Conservation (phyloP, 2,329 filamentous ascomycete species). For the Pyrenophora teres region DNA sequence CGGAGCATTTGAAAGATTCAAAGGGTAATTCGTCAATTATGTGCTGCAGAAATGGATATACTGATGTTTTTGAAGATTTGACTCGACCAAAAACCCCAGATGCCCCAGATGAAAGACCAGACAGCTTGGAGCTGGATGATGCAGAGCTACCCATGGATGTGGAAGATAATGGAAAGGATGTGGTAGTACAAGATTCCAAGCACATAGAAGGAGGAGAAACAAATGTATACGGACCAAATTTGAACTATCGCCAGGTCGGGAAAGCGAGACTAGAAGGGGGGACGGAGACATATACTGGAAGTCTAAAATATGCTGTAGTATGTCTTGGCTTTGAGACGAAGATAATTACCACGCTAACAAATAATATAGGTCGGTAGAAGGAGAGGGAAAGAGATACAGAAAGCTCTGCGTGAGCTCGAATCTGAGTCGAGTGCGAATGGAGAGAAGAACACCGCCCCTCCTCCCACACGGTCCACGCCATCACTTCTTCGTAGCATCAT, state of each 20-base stretch:
- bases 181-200: slow-evolving; percentile 1
- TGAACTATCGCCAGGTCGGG: neutral
- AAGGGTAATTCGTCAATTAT: neutral
- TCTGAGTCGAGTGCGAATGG: neutral
- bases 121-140: too few species aligned
- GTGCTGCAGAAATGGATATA: neutral
- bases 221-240: too few species aligned
- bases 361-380: neutral
- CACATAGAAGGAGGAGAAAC: neutral
- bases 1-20: neutral
- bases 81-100: neutral
- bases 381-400: neutral
- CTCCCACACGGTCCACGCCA: too few species aligned
- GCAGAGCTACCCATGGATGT: neutral
- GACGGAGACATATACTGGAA: slow-evolving; percentile 1
- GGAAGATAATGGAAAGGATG: neutral
- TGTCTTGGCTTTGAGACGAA: neutral
- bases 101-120: neutral
- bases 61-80: neutral
- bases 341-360: neutral
- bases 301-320: slow-evolving; percentile 7
- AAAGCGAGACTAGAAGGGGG: neutral
- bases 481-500: too few species aligned
- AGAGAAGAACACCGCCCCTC: neutral
- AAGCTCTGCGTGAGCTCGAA: neutral